These are phyloP conservation scores for Eucalyptus regnans DNA, from an alignment of 345 rosid genomes.

Conservation along the genomic window DNA sequence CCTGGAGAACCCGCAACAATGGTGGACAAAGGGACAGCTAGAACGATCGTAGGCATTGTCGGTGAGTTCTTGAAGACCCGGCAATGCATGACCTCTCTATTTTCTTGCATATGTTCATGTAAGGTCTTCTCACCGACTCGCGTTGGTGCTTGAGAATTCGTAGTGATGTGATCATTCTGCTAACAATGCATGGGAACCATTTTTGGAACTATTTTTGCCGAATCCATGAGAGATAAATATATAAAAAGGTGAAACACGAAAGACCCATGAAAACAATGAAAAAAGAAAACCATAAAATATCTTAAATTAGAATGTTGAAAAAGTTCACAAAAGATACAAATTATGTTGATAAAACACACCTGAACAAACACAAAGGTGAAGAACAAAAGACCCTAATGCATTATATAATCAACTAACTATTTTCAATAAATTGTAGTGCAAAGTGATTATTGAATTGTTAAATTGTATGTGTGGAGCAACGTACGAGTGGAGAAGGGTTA, in stretches of 20 bases:
- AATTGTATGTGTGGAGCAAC: background rate
- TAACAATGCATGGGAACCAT: background rate
- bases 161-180: background rate
- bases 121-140: background rate
- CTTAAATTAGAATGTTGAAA: background rate
- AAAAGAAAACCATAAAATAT: background rate
- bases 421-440: background rate
- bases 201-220: background rate
- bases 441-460: background rate
- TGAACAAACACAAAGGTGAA: background rate
- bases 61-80: slow-evolving; percentile 20
- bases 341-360: background rate
- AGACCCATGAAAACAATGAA: background rate
- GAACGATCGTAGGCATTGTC: slow-evolving; percentile 43
- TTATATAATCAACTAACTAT: background rate
- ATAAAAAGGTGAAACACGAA: background rate
- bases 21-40: background rate
- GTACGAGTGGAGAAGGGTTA: background rate
- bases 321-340: background rate
- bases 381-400: background rate
- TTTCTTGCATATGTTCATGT: background rate
- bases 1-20: background rate
- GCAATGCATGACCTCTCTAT: background rate
- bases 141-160: background rate
- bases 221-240: background rate